Evolutionary conservation across 257 asterid genomes (phyloP), one percentile per base, ranked within the genome.

Genomic region (Nicotiana tomentosiformis): DNA sequence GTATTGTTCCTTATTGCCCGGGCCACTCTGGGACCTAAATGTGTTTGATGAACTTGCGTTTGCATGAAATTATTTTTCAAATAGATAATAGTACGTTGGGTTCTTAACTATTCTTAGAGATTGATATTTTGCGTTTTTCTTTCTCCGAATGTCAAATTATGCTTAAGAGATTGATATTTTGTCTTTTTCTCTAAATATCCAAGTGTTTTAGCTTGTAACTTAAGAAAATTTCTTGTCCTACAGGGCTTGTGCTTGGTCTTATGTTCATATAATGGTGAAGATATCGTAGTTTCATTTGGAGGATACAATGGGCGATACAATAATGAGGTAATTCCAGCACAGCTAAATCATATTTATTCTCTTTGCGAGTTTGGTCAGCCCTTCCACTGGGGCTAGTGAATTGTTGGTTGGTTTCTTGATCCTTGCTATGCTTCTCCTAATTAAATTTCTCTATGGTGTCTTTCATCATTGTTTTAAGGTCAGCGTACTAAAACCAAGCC

Each of bases 281-380:
- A 94, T 85, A 86, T 94, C 86, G 90, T 96, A 81, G 99, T 96
- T 84, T 90, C 97, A 23, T 96, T 96, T 89, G 99, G 98, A 78
- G 99, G 99, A 86, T 96, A 96, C 83, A 96, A 96, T 84, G 99
- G 99, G 89, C 92, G 89, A 85, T 96, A 94, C 93, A 96, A 84
- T 93, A 96, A 96, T 86, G 99, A 96, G 98, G 98, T 94, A 83
- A 16, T 76, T 58, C 49, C 77, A 61, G 64, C 16, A 51, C 43
- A 76, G 15, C 16, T 14, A 58, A 4, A 51, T 58, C 30, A 14
- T 26, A 14, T 51, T 15, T 39, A 20, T 46, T 76, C 43, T 4
- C 80, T 3, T 76, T 26, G 29, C 80, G 14, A 76, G 64, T 26
- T 49, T 43, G 11, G 11, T 43, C 43, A 51, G 64, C 51, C 46